Evolutionary conservation across 225 moss, liverwort and hornwort genomes (phyloP).

Genomic region (Climacium dendroides): DNA sequence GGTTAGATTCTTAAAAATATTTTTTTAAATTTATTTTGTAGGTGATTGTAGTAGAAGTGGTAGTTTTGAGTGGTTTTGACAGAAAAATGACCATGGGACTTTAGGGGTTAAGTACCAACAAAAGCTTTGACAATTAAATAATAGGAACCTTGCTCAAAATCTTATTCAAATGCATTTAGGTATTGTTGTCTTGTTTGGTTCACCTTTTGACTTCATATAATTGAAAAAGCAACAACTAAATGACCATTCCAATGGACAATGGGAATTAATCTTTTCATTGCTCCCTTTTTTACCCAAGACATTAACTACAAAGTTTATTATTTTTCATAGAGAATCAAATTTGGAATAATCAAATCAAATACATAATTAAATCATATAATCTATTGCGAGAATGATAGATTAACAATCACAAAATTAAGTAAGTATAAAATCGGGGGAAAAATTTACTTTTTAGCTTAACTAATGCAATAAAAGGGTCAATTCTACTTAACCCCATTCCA

Average conservation of each 20-base stretch:
- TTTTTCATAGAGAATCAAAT: not conserved
- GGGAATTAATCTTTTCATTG: not conserved
- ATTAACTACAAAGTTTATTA: not conserved
- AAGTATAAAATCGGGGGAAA: not conserved
- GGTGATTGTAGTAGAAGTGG: too few relatives aligned
- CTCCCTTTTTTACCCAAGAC: not conserved
- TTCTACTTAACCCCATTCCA: not conserved
- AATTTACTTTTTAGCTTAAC: not conserved
- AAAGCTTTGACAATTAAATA: too few relatives aligned
- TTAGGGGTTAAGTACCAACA: too few relatives aligned
- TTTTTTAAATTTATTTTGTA: too few relatives aligned
- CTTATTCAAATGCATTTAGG: not conserved
- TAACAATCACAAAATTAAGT: not conserved
- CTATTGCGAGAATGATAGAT: not conserved
- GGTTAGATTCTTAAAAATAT: too few relatives aligned
- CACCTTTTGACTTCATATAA: accelerated
- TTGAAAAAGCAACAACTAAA: not conserved
- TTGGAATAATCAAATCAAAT: not conserved
- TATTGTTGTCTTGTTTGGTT: accelerated
- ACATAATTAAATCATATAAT: not conserved
- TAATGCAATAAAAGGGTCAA: not conserved
- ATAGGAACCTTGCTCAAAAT: not conserved
- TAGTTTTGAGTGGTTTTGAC: too few relatives aligned
- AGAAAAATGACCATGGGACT: too few relatives aligned
- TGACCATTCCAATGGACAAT: not conserved